Base-by-base conservation (phyloP, 2,329 filamentous ascomycete species). In the Sordariomycetes sp. region DNA sequence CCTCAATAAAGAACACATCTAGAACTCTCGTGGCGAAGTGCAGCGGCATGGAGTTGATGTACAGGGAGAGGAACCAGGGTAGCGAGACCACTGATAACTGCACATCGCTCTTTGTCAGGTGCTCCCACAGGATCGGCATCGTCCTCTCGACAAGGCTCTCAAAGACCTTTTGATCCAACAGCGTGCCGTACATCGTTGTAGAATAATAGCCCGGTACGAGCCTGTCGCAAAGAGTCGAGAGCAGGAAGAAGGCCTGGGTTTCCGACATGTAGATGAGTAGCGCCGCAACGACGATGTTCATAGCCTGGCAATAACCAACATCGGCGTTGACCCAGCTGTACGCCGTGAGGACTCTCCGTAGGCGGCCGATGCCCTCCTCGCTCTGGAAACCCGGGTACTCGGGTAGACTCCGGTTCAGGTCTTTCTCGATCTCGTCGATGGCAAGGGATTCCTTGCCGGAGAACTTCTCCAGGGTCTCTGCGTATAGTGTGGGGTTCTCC, bases 211-310 rank as follows among this genome's bases (percentile, higher is more conserved):
- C 94, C 0, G 94, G 94, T 3, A 97, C 82, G 1, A 99, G 79
- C 53, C 93, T 87, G 70, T 97, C 93, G 75, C 94, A 99, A 18
- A 99, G 79, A 1, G 93, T 81, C 1, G 91, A 96, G 51, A 99
- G 82, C 8, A 97, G 79, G 71, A 94, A 99, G 74, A 97, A 99
- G 1, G 94, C 94, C 73, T 99, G 94, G 0, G 88, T 74, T 72
- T 99, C 94, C 10, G 92, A 97, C 85, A 96, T 96, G 76, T 97
- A 97, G 78, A 99, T 99, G 65, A 99, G 80, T 59, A 99, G 76
- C n/a, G 94, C 94, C 20, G 94, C 94, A 58, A 97, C 93, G 37
- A 99, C 94, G 65, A 99, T 99, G 71, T 99, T 99, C 94, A 99
- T 99, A 61, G 94, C 94, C 73, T 99, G 94, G 71, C 94, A 99